phyloP scores from a whole-genome alignment of 345 rosid genomes.

The Psidium friedrichsthalianum region DNA sequence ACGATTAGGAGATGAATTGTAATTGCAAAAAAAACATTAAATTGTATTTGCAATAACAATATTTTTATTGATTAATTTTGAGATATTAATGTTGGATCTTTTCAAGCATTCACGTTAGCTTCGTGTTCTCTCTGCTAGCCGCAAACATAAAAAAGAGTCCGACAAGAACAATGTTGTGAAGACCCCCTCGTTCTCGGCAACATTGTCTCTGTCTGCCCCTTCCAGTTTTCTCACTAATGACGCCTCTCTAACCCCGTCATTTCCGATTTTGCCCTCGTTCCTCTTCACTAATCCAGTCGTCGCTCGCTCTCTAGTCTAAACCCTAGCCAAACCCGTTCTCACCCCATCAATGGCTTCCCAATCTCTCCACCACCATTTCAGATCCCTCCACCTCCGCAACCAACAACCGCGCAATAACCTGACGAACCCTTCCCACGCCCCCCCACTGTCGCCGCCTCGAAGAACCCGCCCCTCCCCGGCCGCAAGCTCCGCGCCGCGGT shows the following conservation, averaged over 20 bases:
- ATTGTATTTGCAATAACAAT: too few relatives aligned
- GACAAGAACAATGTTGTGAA: background rate
- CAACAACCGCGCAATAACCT: background rate
- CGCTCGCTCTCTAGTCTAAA: background rate
- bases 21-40: too few relatives aligned
- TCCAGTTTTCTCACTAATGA: too few relatives aligned
- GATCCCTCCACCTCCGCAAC: conserved; percentile 6
- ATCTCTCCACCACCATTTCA: conserved; percentile 1
- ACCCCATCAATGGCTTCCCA: conserved; percentile 15
- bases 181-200: background rate
- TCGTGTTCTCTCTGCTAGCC: background rate
- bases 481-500: conserved; percentile 51
- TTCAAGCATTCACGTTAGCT: background rate
- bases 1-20: too few relatives aligned
- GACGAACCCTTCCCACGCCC: background rate
- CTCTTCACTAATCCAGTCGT: background rate
- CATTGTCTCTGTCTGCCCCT: too few relatives aligned
- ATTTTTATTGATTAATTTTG: too few relatives aligned
- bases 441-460: conserved; percentile 11
- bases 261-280: background rate
- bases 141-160: background rate
- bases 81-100: background rate
- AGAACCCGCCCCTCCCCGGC: conserved; percentile 14
- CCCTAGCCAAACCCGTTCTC: background rate
- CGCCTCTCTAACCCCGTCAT: background rate